phyloP scores from a whole-genome alignment of 257 asterid genomes.

The Jaltomata sinuosa region DNA sequence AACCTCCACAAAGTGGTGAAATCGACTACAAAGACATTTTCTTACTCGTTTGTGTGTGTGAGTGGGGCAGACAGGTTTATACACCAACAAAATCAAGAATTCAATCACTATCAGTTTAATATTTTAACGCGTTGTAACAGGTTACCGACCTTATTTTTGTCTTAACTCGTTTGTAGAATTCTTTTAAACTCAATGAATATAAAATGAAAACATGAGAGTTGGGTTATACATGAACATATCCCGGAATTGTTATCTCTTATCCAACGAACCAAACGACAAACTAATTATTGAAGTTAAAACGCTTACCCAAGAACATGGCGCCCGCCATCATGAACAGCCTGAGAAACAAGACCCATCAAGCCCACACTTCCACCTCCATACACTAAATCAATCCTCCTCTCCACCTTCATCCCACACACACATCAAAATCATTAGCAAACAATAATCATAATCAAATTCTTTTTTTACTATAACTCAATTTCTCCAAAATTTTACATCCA shows the following conservation, averaged over 20 bases:
- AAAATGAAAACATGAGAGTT: too few species aligned
- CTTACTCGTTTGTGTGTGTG: too few species aligned
- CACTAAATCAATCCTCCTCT: conserved; percentile 85
- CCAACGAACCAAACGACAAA: too few species aligned
- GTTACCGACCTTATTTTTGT: not conserved
- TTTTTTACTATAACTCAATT: not conserved
- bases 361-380: conserved; percentile 99
- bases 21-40: too few species aligned
- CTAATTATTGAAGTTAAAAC: not conserved
- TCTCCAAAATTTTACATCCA: not conserved
- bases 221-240: too few species aligned
- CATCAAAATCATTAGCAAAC: conserved; percentile 20
- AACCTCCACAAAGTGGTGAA: not conserved
- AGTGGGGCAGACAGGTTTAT: too few species aligned
- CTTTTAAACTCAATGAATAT: not conserved
- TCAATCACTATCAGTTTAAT: not conserved
- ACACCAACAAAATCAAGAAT: too few species aligned
- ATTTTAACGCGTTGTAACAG: not conserved
- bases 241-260: too few species aligned
- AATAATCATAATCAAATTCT: not conserved
- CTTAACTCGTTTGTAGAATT: not conserved
- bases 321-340: conserved; percentile 99
- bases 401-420: conserved; percentile 49
- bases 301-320: conserved; percentile 93
- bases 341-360: conserved; percentile 97